phyloP scores from a whole-genome alignment of 2,329 filamentous ascomycete genomes.

The Fusarium sp. region DNA sequence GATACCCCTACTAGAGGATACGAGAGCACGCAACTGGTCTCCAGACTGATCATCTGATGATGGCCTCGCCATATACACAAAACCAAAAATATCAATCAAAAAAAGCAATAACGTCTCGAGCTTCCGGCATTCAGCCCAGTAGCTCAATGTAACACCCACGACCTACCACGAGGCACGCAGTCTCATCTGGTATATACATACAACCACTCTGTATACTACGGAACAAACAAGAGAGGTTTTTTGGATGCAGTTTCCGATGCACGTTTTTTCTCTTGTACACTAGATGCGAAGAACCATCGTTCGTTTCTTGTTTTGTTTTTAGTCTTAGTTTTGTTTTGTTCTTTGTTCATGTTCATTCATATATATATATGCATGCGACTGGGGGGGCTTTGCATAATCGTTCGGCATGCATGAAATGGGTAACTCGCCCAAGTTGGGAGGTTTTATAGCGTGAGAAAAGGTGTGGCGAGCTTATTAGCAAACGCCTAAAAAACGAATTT shows the following conservation, averaged over 20 bases:
- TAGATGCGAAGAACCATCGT: constrained; percentile 29
- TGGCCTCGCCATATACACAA: neutral
- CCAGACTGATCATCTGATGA: neutral
- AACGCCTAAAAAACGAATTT: constrained; percentile 30
- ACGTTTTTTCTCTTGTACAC: constrained; percentile 39
- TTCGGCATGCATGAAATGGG: constrained; percentile 29
- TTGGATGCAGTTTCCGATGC: constrained; percentile 37
- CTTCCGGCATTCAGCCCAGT: neutral
- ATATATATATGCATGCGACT: constrained; percentile 26
- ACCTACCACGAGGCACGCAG: constrained; percentile 12
- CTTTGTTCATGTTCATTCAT: constrained; percentile 7
- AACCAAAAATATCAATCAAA: constrained; percentile 1
- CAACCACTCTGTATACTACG: constrained; percentile 43
- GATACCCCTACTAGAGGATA: constrained; percentile 43
- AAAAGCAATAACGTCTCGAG: constrained; percentile 15
- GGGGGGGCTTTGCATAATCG: constrained; percentile 35
- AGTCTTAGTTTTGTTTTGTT: neutral
- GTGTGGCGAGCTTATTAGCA: constrained; percentile 26
- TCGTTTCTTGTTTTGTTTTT: constrained; percentile 4
- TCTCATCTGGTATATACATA: constrained; percentile 40
- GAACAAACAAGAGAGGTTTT: constrained; percentile 39
- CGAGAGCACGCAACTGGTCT: neutral
- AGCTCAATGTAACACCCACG: constrained; percentile 30
- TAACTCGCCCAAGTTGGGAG: constrained; percentile 10
- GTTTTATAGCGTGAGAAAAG: constrained; percentile 20